phyloP scores from a whole-genome alignment of 129 eudicot genomes.

The Cynara cardunculus region DNA sequence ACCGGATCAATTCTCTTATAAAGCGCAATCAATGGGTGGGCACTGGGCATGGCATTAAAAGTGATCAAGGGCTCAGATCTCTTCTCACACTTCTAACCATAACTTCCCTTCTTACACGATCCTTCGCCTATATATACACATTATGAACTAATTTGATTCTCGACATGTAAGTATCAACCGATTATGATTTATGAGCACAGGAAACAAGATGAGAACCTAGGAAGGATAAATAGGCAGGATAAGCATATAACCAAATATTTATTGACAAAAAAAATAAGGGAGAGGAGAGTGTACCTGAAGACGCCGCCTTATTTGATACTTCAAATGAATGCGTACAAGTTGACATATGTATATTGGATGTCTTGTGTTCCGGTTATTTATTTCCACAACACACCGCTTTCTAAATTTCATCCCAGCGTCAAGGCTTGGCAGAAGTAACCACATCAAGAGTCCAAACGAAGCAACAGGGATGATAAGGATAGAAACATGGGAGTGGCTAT shows the following conservation, averaged over 20 bases:
- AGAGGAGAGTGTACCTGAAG: slow-evolving; percentile 38
- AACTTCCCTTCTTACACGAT: too few species aligned
- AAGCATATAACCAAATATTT: neutral
- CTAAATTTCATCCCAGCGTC: slow-evolving; percentile 22
- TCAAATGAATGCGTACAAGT: slow-evolving; percentile 25
- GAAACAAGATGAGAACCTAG: neutral
- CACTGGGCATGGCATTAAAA: too few species aligned
- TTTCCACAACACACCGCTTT: slow-evolving; percentile 17
- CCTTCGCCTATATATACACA: neutral
- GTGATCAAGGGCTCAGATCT: too few species aligned
- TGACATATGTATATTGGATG: slow-evolving; percentile 17
- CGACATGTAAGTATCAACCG: too few species aligned
- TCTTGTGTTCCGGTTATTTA: slow-evolving; percentile 20
- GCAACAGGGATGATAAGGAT: slow-evolving; percentile 24
- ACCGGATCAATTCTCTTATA: too few species aligned
- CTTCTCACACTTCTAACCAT: too few species aligned
- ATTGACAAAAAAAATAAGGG: neutral
- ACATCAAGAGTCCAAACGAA: neutral
- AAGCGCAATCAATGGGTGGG: too few species aligned
- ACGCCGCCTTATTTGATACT: slow-evolving; percentile 13
- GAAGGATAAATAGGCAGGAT: neutral
- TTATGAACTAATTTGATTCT: neutral
- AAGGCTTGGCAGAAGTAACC: slow-evolving; percentile 8
- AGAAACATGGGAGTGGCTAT: neutral
- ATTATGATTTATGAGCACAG: too few species aligned